Base-by-base conservation (phyloP, 495 filamentous ascomycete species). In the Podospora tetraspora region DNA sequence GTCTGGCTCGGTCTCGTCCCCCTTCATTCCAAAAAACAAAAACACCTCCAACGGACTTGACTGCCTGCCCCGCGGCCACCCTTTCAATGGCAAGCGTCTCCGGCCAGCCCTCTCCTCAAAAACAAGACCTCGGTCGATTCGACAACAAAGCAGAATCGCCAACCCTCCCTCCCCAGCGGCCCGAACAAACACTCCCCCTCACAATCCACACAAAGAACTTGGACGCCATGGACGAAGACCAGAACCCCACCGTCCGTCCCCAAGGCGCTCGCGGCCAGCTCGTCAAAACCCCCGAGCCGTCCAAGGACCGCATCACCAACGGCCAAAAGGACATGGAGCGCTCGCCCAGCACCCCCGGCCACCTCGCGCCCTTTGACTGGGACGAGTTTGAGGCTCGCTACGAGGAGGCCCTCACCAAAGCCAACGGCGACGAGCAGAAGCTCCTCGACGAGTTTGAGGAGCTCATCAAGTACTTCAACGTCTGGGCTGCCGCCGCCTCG, bases 401-500 rank as follows among this genome's bases (percentile, higher is more conserved):
- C 68, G 72, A 84, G 37, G 78, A 84, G 60, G 84, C 84, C 30
- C 86, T 94, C 75, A 77, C 81, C 25, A 80, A 88, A 60, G 84
- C 88, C 25, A 81, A 87, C 57, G 76, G 79, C 19, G 74, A 85
- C 0, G 91, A 96, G 76, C 84, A 84, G 12, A 79, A 85, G 52
- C 73, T 94, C 13, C 79, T 87, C 59, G 77, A 84, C 30, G 90
- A 94, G 67, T 90, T 88, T 52, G 78, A 86, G n/a, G 77, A 81
- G 58, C 77, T 91, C 52, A 78, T 89, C 66, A 84, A 90, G 89
- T 84, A 89, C 69, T 94, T 93, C 71, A 84, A 83, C 24, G 79
- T 85, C 61, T 96, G 91, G 91, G 88, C 87, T 29, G 79, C 86
- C 30, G 84, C 88, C 21, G 86, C 87, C 6, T 81, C 86, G 56